A percentile compares a stretch with the other conserved stretches of the same genome.
Evolutionary conservation across 768 basidiomycete species (phyloP).

Genomic region (Auricularia auricula-judae): DNA sequence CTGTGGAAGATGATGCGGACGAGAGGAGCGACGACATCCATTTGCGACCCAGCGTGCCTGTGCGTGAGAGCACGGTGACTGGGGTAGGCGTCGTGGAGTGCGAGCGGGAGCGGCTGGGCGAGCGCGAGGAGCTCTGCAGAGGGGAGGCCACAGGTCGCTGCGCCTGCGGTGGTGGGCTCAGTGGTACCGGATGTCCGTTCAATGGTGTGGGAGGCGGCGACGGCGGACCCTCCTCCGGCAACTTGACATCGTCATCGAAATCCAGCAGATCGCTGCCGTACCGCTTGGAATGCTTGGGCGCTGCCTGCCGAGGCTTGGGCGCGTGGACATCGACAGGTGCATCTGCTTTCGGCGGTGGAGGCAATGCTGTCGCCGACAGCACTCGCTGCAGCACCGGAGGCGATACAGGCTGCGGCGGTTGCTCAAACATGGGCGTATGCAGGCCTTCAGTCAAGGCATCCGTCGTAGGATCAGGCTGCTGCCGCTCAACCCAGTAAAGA

Average conservation of each 20-base stretch:
- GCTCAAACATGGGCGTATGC: background rate
- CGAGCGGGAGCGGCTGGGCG: background rate
- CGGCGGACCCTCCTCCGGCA: background rate
- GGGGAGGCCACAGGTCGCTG: background rate
- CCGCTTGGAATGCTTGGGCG: background rate
- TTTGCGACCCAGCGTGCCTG: conserved; percentile 17
- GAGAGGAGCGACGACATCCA: conserved; percentile 39
- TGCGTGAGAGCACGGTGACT: background rate
- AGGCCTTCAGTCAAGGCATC: background rate
- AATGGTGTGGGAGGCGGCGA: background rate
- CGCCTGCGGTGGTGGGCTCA: background rate
- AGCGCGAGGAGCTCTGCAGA: background rate
- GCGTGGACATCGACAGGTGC: background rate
- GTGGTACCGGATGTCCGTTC: background rate
- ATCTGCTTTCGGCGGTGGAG: background rate
- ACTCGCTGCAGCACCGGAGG: too few species aligned
- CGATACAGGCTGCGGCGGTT: background rate
- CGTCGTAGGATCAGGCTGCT: background rate
- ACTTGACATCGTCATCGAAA: background rate
- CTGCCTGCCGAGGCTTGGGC: background rate
- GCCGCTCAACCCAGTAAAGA: conserved; percentile 37
- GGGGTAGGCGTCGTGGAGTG: background rate
- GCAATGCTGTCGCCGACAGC: too few species aligned
- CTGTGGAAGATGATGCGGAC: conserved; percentile 9
- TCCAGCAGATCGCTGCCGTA: background rate